Conservation (phyloP, 495 filamentous ascomycete species). For the Penicillium cinerascens region DNA sequence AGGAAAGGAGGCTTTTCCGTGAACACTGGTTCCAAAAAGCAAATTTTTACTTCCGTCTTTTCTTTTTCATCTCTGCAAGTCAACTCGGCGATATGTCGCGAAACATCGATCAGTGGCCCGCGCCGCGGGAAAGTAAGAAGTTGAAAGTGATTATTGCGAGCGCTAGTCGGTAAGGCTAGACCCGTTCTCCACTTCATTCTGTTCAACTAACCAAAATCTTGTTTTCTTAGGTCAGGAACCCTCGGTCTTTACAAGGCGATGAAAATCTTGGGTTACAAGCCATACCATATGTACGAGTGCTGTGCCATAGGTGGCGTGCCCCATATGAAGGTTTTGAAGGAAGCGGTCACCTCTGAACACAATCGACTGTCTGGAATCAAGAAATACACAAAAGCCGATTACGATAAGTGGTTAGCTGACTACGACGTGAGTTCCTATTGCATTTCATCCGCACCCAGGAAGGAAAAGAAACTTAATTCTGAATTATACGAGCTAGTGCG, state of each 20-base stretch:
- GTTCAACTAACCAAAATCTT: not conserved
- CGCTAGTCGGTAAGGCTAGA: conserved; percentile 16
- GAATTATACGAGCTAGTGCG: conserved; percentile 6
- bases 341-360: conserved; percentile 12
- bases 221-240: conserved; percentile 18
- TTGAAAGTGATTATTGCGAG: conserved; percentile 24
- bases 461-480: not conserved
- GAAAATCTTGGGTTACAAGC: conserved; percentile 20
- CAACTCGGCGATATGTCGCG: conserved; percentile 7
- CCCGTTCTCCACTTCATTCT: not conserved
- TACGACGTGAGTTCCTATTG: conserved; percentile 16
- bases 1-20: not conserved
- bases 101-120: conserved; percentile 12
- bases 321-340: conserved; percentile 19
- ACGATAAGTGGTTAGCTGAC: conserved; percentile 19
- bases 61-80: not conserved
- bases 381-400: conserved; percentile 12
- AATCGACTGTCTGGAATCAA: conserved; percentile 18
- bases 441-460: not conserved
- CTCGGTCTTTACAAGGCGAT: conserved; percentile 21
- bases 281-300: conserved; percentile 23
- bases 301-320: not conserved
- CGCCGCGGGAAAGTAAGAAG: conserved; percentile 4
- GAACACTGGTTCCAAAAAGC: too few relatives aligned
- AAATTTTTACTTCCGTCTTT: not conserved